Conservation (phyloP, 2,329 filamentous ascomycete species). For the Aspergillus bombycis region DNA sequence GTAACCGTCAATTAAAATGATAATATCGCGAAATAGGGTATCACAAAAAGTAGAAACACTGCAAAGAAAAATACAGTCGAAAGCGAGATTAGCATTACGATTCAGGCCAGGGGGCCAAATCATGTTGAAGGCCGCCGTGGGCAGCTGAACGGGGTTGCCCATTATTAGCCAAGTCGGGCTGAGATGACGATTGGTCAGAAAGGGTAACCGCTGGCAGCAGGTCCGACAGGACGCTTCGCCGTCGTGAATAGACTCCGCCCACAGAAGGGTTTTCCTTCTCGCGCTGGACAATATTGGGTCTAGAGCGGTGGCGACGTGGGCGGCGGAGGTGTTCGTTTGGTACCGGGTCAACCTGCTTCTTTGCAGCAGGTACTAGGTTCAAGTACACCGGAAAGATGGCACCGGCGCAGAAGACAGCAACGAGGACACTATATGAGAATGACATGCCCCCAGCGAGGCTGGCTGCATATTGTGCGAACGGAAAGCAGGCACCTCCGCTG, state of each 20-base stretch:
- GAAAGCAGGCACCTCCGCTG: slow-evolving; percentile 57
- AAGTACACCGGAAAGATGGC: slow-evolving; percentile 59
- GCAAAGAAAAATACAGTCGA: not conserved
- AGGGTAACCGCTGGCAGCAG: slow-evolving; percentile 24
- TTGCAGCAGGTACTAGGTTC: slow-evolving; percentile 51
- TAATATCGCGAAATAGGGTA: slow-evolving; percentile 4
- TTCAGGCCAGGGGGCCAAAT: slow-evolving; percentile 24
- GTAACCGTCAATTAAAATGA: not conserved
- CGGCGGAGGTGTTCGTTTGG: slow-evolving; percentile 41
- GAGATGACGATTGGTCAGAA: not conserved
- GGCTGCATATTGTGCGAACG: slow-evolving; percentile 57
- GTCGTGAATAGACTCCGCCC: slow-evolving; percentile 35
- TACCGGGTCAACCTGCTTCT: slow-evolving; percentile 55
- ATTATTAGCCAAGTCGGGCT: not conserved
- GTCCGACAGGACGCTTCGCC: slow-evolving; percentile 31
- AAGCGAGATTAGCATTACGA: slow-evolving; percentile 11
- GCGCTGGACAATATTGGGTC: slow-evolving; percentile 19
- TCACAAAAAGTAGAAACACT: not conserved
- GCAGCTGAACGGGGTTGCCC: not conserved
- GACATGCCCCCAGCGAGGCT: slow-evolving; percentile 41
- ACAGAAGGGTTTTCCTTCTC: slow-evolving; percentile 34
- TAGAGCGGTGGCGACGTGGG: slow-evolving; percentile 25
- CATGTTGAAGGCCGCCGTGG: slow-evolving; percentile 22
- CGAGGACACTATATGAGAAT: slow-evolving; percentile 57
- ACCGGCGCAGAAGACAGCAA: slow-evolving; percentile 56